Evolutionary conservation across 176 grass and related monocot genomes (phyloP), one percentile per base, ranked within the genome.

Genomic region (Aegilops tauschii): DNA sequence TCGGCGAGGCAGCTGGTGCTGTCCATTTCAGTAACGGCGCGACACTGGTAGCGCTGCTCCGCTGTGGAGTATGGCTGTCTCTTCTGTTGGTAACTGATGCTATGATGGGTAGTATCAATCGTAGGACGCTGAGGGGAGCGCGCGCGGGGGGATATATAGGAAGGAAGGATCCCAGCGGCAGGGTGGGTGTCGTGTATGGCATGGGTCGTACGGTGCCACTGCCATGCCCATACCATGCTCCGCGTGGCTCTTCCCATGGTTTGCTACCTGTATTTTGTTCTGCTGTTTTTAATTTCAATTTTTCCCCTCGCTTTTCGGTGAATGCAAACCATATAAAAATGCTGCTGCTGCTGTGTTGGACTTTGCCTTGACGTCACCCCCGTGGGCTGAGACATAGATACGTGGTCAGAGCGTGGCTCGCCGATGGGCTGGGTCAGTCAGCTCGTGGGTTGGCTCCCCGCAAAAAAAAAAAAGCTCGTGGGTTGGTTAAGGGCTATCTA

Each of bases 1-100:
- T 91, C 90, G n/a, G 70, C 82, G 82, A 91, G 77, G 90, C 86
- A 78, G 82, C 90, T 91, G 1, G 78, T 4, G 82, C 86, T 85
- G 71, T 88, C 90, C 90, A 91, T 91, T 10, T 73, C 90, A 61
- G n/a, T 44, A 47, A 32, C 73, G 29, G 29, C 49, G 28, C 64
- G 77, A 59, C 63, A 82, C 45, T 29, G 27, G n/a, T 1, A 31
- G 65, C 29, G 6, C 12, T 34, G 31, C 31, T 31, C 31, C 8
- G 65, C 30, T 17, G 30, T 25, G 21, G 67, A 65, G 63, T 29
- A 76, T 52, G 45, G 56, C 7, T 21, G 56, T 59, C 17, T 64
- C 77, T 86, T 77, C 70, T 72, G 86, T 72, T 72, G 39, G 73
- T 17, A 30, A 50, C 49, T 74, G 76, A 74, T 36, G 68, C 10